A percentile compares a stretch with the other conserved stretches of the same genome.
Evolutionary conservation across 768 basidiomycete species (phyloP).

Genomic region (Pulveroboletus frians): DNA sequence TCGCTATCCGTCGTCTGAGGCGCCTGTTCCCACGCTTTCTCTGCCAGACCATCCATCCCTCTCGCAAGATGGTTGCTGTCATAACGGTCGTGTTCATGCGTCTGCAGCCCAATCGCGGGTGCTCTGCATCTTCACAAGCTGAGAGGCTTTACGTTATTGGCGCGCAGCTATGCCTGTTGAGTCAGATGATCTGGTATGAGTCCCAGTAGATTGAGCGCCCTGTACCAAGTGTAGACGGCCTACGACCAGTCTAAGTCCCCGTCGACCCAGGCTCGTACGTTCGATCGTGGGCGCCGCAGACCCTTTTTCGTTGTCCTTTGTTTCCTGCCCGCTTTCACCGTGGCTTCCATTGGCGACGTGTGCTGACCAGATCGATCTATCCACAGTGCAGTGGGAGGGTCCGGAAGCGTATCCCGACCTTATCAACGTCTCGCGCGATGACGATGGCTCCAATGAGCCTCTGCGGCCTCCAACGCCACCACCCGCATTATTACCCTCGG

Average conservation of each 20-base stretch:
- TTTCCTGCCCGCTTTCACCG: constrained; percentile 13
- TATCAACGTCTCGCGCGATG: constrained; percentile 16
- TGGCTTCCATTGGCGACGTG: constrained; percentile 13
- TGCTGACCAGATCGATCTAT: constrained; percentile 29
- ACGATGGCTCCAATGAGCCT: constrained; percentile 19
- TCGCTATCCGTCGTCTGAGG: constrained; percentile 33
- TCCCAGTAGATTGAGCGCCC: constrained; percentile 27
- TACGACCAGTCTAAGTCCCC: constrained; percentile 15
- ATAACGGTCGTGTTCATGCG: constrained; percentile 30
- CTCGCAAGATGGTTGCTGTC: constrained; percentile 30
- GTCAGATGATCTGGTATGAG: constrained; percentile 34
- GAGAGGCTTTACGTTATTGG: constrained; percentile 33
- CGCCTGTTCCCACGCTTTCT: constrained; percentile 26
- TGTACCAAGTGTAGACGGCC: constrained; percentile 23
- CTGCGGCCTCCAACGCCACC: constrained; percentile 23
- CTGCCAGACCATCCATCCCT: constrained; percentile 30
- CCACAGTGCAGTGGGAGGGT: constrained; percentile 71
- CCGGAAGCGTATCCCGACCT: constrained; percentile 50
- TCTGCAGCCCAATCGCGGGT: constrained; percentile 17
- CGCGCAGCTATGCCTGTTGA: constrained; percentile 33
- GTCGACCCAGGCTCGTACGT: constrained; percentile 4
- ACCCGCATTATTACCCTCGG: constrained; percentile 35
- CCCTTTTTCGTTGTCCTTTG: constrained; percentile 5
- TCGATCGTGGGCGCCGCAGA: background rate
- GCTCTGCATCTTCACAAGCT: constrained; percentile 30